Base-by-base conservation (phyloP, 2,329 filamentous ascomycete species). In the Colletotrichum chrysophilum region DNA sequence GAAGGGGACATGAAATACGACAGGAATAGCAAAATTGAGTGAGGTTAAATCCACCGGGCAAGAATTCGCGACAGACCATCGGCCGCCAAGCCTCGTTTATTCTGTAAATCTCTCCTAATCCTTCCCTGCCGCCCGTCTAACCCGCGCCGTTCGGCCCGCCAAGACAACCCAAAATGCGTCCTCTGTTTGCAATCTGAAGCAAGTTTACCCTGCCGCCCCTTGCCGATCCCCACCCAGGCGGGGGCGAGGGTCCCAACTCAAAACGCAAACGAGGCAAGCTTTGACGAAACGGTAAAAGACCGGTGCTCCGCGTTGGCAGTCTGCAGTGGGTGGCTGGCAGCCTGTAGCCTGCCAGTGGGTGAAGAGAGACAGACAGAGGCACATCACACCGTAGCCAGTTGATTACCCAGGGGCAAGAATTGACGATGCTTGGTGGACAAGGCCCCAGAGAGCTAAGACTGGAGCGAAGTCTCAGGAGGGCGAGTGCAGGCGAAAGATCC, bases 101-200 rank as follows among this genome's bases (percentile, higher is more conserved):
- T 70, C 56, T 58, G 36, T 12, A 52, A 69, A 70, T 62, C 34
- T 75, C 72, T 75, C 61, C 72, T 71, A 71, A 75, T 61, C 72
- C 72, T 71, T 38, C 68, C 71, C 36, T 38, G 30, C 21, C 21
- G 21, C 12, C 28, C 18, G 34, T 62, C 38, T 52, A 52, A 52
- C 43, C 38, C 24, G 10, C 26, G 34, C 34, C 24, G 13, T 26
- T 32, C 52, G n/a, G 34, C 18, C 28, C 18, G 55, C 70, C 65
- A 69, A 55, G 56, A 32, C 21, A 36, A 55, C 65, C 70, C 65
- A 61, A 72, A 67, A 34, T 43, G 26, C 61, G 28, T 28, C 43
- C 28, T 34, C 66, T 21, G 43, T 52, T 21, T 21, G 14, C 24
- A 60, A 60, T 62, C 38, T 70, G 71, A 38, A 61, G 72, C 72